Evolutionary conservation across 768 basidiomycete genomes (phyloP).

Genomic region (Amanita polypyramis): DNA sequence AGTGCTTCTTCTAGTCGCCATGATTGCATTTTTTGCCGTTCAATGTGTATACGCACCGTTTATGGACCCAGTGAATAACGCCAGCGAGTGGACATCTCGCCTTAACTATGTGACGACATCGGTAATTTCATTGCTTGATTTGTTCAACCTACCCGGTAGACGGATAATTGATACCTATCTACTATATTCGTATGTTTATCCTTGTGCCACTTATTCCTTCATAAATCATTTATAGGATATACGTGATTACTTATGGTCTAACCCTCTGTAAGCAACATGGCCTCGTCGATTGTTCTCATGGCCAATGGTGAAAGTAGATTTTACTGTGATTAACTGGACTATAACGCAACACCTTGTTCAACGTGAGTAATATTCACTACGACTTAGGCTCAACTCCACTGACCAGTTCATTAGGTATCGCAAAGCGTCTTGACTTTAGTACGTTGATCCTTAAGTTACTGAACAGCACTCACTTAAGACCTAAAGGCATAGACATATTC

Average conservation of each 20-base stretch:
- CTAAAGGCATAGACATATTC: slow-evolving; percentile 66
- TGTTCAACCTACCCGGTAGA: slow-evolving; percentile 44
- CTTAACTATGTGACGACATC: slow-evolving; percentile 62
- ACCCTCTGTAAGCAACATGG: slow-evolving; percentile 39
- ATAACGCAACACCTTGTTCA: slow-evolving; percentile 49
- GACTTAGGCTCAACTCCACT: neutral
- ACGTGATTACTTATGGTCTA: slow-evolving; percentile 55
- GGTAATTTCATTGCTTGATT: slow-evolving; percentile 50
- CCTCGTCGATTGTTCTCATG: neutral
- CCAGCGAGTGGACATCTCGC: slow-evolving; percentile 65
- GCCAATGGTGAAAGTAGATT: slow-evolving; percentile 36
- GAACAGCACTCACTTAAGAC: neutral
- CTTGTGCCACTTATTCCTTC: slow-evolving; percentile 5
- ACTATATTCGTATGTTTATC: slow-evolving; percentile 45
- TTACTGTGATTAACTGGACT: slow-evolving; percentile 44
- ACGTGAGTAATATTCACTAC: slow-evolving; percentile 26
- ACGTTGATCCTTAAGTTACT: slow-evolving; percentile 15
- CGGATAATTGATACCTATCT: slow-evolving; percentile 49
- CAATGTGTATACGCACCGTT: slow-evolving; percentile 58
- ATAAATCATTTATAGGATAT: slow-evolving; percentile 21
- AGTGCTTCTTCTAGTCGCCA: slow-evolving; percentile 44
- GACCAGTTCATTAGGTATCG: slow-evolving; percentile 28
- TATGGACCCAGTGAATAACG: slow-evolving; percentile 61
- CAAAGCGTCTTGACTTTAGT: slow-evolving; percentile 70
- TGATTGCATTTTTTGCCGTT: slow-evolving; percentile 46